phyloP scores from a whole-genome alignment of 1,139 yeast genomes.

The Taphrina pruni region DNA sequence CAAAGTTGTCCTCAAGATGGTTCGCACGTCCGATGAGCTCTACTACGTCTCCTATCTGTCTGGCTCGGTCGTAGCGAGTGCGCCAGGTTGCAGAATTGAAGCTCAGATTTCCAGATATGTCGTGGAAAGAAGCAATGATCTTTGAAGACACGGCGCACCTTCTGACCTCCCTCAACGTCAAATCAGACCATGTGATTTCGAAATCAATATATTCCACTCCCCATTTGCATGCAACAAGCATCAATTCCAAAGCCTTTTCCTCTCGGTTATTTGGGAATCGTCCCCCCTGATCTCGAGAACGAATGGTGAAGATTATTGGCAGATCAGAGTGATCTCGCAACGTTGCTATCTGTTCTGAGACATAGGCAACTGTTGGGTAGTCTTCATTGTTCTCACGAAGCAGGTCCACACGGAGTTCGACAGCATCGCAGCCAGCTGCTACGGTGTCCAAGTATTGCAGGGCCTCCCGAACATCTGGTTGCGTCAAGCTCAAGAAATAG shows the following conservation, averaged over 20 bases:
- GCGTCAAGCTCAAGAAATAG: slow-evolving; percentile 74
- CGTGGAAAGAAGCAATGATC: slow-evolving; percentile 83
- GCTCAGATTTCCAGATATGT: slow-evolving; percentile 63
- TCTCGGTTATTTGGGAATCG: slow-evolving; percentile 65
- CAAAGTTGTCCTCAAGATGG: slow-evolving; percentile 68
- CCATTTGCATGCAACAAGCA: slow-evolving; percentile 69
- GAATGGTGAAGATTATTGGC: slow-evolving; percentile 81
- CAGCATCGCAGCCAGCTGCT: slow-evolving; percentile 72
- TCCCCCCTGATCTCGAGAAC: slow-evolving; percentile 85
- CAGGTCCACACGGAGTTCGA: slow-evolving; percentile 81
- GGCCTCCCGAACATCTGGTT: slow-evolving; percentile 54
- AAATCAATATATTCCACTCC: slow-evolving; percentile 61
- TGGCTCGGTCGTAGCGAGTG: slow-evolving; percentile 70
- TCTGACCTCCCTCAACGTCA: slow-evolving; percentile 55
- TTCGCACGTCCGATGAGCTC: slow-evolving; percentile 84
- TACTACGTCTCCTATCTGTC: slow-evolving; percentile 69
- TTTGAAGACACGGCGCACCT: slow-evolving; percentile 65
- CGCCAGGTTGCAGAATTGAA: slow-evolving; percentile 81
- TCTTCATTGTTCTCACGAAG: slow-evolving; percentile 56
- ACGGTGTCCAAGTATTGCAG: slow-evolving; percentile 61
- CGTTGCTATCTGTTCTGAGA: slow-evolving; percentile 74
- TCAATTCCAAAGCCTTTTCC: slow-evolving; percentile 60
- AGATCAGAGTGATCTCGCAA: slow-evolving; percentile 68
- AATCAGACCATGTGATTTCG: slow-evolving; percentile 59
- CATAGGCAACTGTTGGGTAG: slow-evolving; percentile 55